Evolutionary conservation across 768 basidiomycete species (phyloP).

Genomic region (Hirschioporus abietinus): DNA sequence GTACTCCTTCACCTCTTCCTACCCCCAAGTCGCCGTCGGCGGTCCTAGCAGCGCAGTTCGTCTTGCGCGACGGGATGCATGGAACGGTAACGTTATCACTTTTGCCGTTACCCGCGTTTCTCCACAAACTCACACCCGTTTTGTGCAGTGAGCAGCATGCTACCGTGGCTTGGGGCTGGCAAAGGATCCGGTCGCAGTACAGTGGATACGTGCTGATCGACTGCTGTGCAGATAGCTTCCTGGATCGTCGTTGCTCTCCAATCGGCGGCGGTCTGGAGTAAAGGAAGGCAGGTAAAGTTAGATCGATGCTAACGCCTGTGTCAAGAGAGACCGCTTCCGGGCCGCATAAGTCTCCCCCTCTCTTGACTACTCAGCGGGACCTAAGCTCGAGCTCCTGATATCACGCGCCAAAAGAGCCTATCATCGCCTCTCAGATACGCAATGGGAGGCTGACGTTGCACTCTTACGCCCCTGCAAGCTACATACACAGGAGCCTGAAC

Average conservation of each 20-base stretch:
- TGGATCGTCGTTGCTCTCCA: neutral
- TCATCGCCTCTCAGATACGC: neutral
- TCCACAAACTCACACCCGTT: neutral
- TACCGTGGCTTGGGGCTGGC: neutral
- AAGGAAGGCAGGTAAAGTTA: neutral
- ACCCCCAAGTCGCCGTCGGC: neutral
- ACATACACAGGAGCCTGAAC: neutral
- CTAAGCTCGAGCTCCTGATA: neutral
- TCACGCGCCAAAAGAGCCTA: neutral
- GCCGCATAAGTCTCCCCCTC: neutral
- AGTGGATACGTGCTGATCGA: neutral
- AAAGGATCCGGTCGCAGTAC: too few species aligned
- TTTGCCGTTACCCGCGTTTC: neutral
- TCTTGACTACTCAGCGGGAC: neutral
- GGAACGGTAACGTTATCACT: neutral
- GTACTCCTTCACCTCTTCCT: neutral
- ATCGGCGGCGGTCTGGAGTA: neutral
- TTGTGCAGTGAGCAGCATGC: neutral
- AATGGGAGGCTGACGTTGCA: neutral
- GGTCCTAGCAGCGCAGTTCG: neutral
- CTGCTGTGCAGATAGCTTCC: neutral
- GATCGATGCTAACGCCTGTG: neutral
- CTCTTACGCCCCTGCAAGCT: neutral
- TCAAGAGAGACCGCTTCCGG: neutral
- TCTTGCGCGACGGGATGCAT: neutral